Percentiles rank a stretch among this genome's conserved stretches.
Evolutionary conservation across 2,329 filamentous ascomycete genomes (phyloP).

Genomic region (Fusarium heterosporum): DNA sequence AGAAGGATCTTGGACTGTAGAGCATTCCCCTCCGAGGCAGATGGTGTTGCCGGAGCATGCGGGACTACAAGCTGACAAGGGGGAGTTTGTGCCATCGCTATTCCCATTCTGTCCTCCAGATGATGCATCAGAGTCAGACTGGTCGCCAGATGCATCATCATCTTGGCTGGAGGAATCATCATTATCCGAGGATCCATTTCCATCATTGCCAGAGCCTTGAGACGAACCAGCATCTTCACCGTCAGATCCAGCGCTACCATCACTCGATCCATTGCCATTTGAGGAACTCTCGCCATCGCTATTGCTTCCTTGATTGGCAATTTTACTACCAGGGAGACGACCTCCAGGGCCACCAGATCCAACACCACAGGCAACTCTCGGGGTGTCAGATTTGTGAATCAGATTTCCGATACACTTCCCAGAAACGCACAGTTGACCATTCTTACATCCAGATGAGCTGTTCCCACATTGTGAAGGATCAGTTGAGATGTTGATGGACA

Average conservation of each 20-base stretch:
- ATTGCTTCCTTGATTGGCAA: neutral
- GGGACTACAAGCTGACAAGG: conserved; percentile 4
- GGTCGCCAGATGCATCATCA: neutral
- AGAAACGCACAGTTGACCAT: conserved; percentile 24
- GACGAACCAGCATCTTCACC: neutral
- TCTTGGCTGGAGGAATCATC: neutral
- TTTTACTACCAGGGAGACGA: conserved; percentile 3
- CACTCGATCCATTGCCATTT: neutral
- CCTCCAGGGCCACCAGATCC: conserved; percentile 28
- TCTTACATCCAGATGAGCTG: conserved; percentile 14
- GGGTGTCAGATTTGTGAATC: neutral
- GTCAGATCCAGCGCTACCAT: neutral
- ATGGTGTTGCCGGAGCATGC: conserved; percentile 6
- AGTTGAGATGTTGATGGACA: conserved; percentile 19
- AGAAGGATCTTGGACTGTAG: conserved; percentile 9
- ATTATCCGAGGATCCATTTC: neutral
- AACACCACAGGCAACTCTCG: conserved; percentile 11
- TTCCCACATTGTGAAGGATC: conserved; percentile 24
- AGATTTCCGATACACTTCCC: conserved; percentile 26
- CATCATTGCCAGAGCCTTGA: neutral
- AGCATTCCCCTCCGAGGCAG: conserved; percentile 22
- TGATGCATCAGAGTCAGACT: neutral
- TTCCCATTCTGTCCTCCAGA: neutral
- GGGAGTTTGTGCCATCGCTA: neutral
- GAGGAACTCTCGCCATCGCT: neutral